phyloP scores from a whole-genome alignment of 2,329 filamentous ascomycete species.

The Diaporthe sp. region DNA sequence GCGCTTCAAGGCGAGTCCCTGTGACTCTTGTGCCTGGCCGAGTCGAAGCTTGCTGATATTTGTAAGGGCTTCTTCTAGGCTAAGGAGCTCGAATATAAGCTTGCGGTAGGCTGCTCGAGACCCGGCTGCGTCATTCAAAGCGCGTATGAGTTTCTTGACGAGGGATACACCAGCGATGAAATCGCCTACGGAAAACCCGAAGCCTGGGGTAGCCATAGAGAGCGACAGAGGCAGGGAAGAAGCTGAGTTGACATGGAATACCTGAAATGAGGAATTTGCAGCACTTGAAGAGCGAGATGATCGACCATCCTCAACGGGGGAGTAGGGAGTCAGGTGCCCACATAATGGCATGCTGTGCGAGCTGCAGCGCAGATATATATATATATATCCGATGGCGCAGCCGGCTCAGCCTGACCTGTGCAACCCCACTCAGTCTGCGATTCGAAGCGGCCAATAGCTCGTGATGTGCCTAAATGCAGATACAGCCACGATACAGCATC shows the following conservation, averaged over 20 bases:
- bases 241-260: too few species aligned
- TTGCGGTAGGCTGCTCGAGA: slow-evolving; percentile 11
- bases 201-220: slow-evolving; percentile 19
- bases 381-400: neutral
- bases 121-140: slow-evolving; percentile 18
- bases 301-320: too few species aligned
- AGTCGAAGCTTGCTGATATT: neutral
- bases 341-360: neutral
- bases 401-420: neutral
- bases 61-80: neutral
- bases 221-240: too few species aligned
- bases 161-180: slow-evolving; percentile 5
- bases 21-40: neutral
- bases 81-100: slow-evolving; percentile 10
- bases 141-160: slow-evolving; percentile 6
- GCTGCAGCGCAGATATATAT: neutral
- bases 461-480: too few species aligned
- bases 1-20: neutral
- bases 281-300: too few species aligned
- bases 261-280: too few species aligned
- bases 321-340: neutral
- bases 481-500: too few species aligned
- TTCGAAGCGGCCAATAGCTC: too few species aligned
- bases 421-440: neutral
- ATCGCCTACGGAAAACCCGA: slow-evolving; percentile 28